phyloP scores from a whole-genome alignment of 768 basidiomycete species.

The Calvatia gigantea region DNA sequence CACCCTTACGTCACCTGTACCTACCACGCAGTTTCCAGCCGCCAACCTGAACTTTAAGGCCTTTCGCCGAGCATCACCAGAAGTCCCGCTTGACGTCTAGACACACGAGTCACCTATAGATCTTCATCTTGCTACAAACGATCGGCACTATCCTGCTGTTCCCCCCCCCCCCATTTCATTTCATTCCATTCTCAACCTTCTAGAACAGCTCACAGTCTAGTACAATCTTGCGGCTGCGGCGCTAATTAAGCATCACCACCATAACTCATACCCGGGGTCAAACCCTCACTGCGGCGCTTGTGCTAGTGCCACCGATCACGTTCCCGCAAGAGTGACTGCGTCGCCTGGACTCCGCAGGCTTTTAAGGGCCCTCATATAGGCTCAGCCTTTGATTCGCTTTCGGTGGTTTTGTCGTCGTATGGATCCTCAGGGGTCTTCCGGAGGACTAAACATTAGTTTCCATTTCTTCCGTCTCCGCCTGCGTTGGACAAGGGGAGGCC shows the following conservation, averaged over 20 bases:
- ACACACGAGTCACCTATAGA: not conserved
- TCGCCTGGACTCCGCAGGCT: conserved; percentile 3
- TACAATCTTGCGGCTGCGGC: not conserved
- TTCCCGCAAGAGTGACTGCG: not conserved
- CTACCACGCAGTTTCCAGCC: not conserved
- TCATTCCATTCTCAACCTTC: no score
- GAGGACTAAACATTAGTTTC: not conserved
- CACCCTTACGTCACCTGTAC: not conserved
- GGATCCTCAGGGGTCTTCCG: not conserved
- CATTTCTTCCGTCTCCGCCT: not conserved
- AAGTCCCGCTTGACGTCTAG: not conserved
- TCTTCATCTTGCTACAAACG: not conserved
- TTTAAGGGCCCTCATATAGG: not conserved
- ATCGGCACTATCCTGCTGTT: no score
- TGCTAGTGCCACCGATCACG: not conserved
- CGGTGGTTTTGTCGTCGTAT: not conserved
- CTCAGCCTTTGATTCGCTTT: not conserved
- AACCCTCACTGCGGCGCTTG: not conserved
- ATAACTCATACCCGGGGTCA: conserved; percentile 4
- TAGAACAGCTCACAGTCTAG: no score
- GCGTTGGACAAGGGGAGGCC: not conserved
- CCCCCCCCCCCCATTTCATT: no score
- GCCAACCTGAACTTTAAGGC: not conserved
- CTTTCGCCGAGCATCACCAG: not conserved
- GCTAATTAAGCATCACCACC: not conserved